Percentiles rank a stretch among this genome's conserved stretches.
Evolutionary conservation across 306 rosid genomes (phyloP).

Genomic region (Arachis hypogaea): DNA sequence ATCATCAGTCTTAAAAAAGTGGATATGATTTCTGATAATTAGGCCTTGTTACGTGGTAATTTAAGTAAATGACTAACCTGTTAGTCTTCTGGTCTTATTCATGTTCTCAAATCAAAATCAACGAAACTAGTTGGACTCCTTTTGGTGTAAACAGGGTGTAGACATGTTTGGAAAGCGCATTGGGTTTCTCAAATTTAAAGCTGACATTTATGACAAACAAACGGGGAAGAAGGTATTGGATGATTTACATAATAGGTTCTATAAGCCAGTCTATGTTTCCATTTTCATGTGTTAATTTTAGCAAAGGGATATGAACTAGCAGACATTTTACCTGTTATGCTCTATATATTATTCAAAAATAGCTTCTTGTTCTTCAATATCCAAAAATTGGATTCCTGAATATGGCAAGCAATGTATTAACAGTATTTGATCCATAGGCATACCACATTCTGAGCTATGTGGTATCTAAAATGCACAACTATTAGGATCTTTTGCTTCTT

Average conservation of each 20-base stretch:
- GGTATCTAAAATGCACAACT: neutral
- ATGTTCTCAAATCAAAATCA: constrained; percentile 2
- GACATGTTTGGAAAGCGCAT: constrained; percentile 88
- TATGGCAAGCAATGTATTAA: constrained; percentile 15
- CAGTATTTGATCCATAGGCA: neutral
- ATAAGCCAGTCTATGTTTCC: neutral
- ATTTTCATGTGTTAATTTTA: neutral
- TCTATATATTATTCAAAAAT: constrained; percentile 6
- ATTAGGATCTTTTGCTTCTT: constrained; percentile 29
- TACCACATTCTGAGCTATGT: neutral
- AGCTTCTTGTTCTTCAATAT: constrained; percentile 9
- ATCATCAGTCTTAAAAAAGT: neutral
- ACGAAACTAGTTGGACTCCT: constrained; percentile 11
- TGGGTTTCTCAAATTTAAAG: constrained; percentile 89
- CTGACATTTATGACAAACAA: constrained; percentile 76
- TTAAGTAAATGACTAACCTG: constrained; percentile 3
- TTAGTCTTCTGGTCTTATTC: neutral
- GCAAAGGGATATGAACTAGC: constrained; percentile 14
- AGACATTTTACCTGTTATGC: constrained; percentile 3
- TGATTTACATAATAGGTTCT: constrained; percentile 21
- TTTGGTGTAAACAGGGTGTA: constrained; percentile 62
- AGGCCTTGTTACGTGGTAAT: neutral
- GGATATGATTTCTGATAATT: constrained; percentile 20
- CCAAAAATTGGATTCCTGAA: constrained; percentile 22
- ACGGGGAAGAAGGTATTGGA: constrained; percentile 71